Evolutionary conservation across 2,329 filamentous ascomycete genomes (phyloP).

Genomic region (Cladophialophora exuberans): DNA sequence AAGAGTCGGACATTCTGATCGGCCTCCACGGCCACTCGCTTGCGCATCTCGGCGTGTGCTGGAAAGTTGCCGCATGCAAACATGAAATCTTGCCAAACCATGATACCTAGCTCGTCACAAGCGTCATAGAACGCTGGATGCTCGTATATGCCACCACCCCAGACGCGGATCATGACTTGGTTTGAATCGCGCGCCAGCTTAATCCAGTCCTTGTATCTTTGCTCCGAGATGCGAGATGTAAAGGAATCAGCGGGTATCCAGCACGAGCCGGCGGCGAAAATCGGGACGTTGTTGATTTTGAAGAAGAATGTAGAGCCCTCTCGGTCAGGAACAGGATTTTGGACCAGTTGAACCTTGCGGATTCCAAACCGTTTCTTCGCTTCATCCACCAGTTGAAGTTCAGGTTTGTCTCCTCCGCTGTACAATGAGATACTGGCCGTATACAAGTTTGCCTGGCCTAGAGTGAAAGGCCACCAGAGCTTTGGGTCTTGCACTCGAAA

Average conservation of each 20-base stretch:
- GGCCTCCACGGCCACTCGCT: constrained; percentile 55
- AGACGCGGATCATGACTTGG: constrained; percentile 67
- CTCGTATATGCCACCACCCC: constrained; percentile 80
- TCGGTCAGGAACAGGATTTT: constrained; percentile 44
- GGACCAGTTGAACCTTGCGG: constrained; percentile 51
- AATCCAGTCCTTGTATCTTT: constrained; percentile 63
- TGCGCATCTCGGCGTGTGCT: constrained; percentile 51
- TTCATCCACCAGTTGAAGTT: constrained; percentile 44
- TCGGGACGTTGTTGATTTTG: constrained; percentile 66
- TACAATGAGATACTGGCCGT: constrained; percentile 51
- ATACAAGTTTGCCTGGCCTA: constrained; percentile 62
- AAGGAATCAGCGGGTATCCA: constrained; percentile 69
- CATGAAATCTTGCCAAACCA: constrained; percentile 87
- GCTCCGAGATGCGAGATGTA: constrained; percentile 56
- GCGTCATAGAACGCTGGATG: constrained; percentile 72
- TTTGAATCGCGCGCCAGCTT: constrained; percentile 58
- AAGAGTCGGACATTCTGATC: constrained; percentile 68
- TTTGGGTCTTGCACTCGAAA: constrained; percentile 44
- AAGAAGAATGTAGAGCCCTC: constrained; percentile 66
- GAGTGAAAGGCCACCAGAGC: constrained; percentile 63
- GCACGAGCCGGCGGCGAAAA: constrained; percentile 68
- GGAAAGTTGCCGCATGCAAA: constrained; percentile 80
- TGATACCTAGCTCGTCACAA: constrained; percentile 75
- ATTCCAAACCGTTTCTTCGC: constrained; percentile 52
- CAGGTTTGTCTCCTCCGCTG: constrained; percentile 23